A percentile compares a stretch with the other conserved stretches of the same genome.
Evolutionary conservation across 352 stramenopile genomes (phyloP).

Genomic region (Pythium angustatum): DNA sequence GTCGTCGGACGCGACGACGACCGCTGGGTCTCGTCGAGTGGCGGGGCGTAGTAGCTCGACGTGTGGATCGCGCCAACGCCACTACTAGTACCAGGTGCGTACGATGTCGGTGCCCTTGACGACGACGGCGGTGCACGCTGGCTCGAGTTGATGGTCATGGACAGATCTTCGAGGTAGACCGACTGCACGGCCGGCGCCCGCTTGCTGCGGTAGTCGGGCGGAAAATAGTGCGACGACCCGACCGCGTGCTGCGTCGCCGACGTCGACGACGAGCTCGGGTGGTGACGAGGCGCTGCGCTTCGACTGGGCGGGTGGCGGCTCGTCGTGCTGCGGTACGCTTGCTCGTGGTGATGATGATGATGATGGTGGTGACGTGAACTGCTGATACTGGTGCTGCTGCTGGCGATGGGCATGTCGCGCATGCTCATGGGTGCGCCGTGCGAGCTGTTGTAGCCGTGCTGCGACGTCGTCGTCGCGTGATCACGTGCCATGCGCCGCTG

Average conservation of each 20-base stretch:
- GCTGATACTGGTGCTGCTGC: background rate
- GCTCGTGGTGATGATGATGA: constrained; percentile 22
- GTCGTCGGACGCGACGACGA: background rate
- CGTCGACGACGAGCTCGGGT: constrained; percentile 32
- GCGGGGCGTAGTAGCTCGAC: constrained; percentile 27
- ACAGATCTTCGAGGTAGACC: constrained; percentile 30
- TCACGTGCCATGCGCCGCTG: constrained; percentile 53
- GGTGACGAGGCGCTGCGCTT: constrained; percentile 14
- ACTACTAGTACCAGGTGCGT: constrained; percentile 14
- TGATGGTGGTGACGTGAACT: constrained; percentile 13
- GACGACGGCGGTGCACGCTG: constrained; percentile 10
- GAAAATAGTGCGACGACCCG: too few relatives aligned
- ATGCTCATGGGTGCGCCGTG: constrained; percentile 19
- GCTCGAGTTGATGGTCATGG: constrained; percentile 15
- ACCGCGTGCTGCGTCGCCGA: constrained; percentile 16
- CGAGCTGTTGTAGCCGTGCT: constrained; percentile 30
- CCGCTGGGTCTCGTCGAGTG: constrained; percentile 13
- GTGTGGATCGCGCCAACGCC: too few relatives aligned
- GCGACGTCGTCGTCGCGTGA: constrained; percentile 26
- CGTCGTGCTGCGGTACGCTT: constrained; percentile 21
- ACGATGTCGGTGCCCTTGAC: constrained; percentile 6
- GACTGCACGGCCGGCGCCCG: constrained; percentile 24
- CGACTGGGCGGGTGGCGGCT: constrained; percentile 40
- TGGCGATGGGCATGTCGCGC: constrained; percentile 4
- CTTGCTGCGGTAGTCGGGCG: constrained; percentile 17